These are phyloP conservation scores for Cutaneotrichosporon daszewskae DNA, from an alignment of 1,284 basidiomycete genomes.

Conservation along the genomic window DNA sequence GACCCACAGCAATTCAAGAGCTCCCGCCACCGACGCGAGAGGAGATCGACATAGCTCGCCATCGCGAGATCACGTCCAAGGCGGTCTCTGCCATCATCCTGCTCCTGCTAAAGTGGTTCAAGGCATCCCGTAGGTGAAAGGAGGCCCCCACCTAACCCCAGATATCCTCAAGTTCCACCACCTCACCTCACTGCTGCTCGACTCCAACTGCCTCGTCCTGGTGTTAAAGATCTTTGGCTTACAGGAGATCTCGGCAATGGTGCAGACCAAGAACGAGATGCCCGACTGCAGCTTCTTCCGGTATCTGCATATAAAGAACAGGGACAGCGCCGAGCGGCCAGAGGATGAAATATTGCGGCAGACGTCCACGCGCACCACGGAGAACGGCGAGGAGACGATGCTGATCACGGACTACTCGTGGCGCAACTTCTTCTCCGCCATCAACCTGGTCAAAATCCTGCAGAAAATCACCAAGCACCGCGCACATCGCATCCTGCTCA, in stretches of 20 bases:
- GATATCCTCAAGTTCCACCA: constrained; percentile 99
- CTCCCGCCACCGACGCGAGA: constrained; percentile 75
- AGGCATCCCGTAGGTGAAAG: constrained; percentile 76
- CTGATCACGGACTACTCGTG: constrained; percentile 91
- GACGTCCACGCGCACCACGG: constrained; percentile 35
- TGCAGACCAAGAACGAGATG: constrained; percentile 77
- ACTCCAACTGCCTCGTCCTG: constrained; percentile 89
- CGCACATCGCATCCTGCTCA: constrained; percentile 88
- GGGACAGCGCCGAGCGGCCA: background rate
- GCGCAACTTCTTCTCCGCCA: constrained; percentile 97
- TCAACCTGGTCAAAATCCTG: constrained; percentile 97
- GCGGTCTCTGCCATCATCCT: constrained; percentile 92
- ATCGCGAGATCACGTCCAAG: constrained; percentile 96
- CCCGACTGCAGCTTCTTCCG: constrained; percentile 73
- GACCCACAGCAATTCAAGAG: constrained; percentile 43
- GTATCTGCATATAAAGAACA: constrained; percentile 57
- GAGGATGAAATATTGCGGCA: background rate
- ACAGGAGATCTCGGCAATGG: constrained; percentile 77
- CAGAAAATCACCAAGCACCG: constrained; percentile 95
- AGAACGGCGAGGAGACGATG: constrained; percentile 67
- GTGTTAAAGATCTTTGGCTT: constrained; percentile 98
- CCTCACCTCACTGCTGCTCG: constrained; percentile 85
- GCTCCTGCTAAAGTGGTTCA: constrained; percentile 94
- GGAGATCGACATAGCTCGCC: constrained; percentile 88
- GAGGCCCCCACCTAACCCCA: constrained; percentile 41